Percentiles rank a stretch among this genome's conserved stretches.
These are phyloP conservation scores for Fonsecaea nubica DNA, from an alignment of 2,329 filamentous ascomycete genomes.

Conservation along the genomic window DNA sequence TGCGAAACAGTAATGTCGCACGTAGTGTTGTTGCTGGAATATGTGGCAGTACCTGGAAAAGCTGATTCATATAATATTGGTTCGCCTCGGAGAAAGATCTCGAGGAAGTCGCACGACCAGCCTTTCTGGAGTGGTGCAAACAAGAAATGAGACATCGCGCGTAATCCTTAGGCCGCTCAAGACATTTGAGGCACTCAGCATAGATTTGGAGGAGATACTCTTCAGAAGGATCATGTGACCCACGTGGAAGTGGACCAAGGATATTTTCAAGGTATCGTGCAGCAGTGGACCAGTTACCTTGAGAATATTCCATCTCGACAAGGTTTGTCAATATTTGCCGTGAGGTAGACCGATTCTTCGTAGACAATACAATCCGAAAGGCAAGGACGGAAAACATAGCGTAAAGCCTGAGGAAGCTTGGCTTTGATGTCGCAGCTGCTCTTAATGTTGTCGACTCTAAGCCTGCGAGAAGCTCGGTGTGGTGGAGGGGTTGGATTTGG, in stretches of 20 bases:
- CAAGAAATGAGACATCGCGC: slow-evolving; percentile 69
- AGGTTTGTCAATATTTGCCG: slow-evolving; percentile 82
- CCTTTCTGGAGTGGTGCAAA: slow-evolving; percentile 53
- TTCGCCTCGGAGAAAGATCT: slow-evolving; percentile 39
- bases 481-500: not conserved
- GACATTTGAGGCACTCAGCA: slow-evolving; percentile 76
- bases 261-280: slow-evolving; percentile 79
- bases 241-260: slow-evolving; percentile 77
- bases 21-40: slow-evolving; percentile 71
- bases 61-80: slow-evolving; percentile 48
- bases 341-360: slow-evolving; percentile 77
- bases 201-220: slow-evolving; percentile 86
- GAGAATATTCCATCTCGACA: slow-evolving; percentile 79
- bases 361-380: slow-evolving; percentile 80
- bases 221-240: slow-evolving; percentile 80
- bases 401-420: slow-evolving; percentile 57
- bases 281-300: slow-evolving; percentile 75
- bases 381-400: slow-evolving; percentile 70
- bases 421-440: slow-evolving; percentile 65
- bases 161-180: slow-evolving; percentile 79
- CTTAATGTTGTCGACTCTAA: slow-evolving; percentile 56
- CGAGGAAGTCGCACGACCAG: slow-evolving; percentile 49
- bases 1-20: slow-evolving; percentile 75
- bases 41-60: slow-evolving; percentile 57
- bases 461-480: slow-evolving; percentile 23